These are phyloP conservation scores for Lactarius hengduanensis DNA, from an alignment of 768 basidiomycete species.

Conservation along the genomic window DNA sequence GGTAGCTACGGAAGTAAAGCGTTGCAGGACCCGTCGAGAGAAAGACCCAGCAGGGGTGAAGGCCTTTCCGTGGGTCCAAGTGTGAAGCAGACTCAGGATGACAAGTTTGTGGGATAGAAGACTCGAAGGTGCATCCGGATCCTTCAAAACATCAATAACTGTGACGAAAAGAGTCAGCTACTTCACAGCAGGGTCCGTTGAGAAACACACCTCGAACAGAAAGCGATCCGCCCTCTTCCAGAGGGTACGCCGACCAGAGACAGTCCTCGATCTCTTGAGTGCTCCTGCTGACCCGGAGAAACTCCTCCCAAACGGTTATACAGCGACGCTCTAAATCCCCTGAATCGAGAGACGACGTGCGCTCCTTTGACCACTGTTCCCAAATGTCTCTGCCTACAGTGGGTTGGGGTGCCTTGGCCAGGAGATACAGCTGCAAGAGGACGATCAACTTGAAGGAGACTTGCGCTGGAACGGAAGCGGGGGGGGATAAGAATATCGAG, in stretches of 20 bases:
- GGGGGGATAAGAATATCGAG: background rate
- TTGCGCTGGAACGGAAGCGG: constrained; percentile 5
- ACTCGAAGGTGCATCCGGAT: constrained; percentile 16
- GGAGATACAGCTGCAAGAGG: constrained; percentile 30
- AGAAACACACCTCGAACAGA: constrained; percentile 32
- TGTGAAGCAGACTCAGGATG: constrained; percentile 18
- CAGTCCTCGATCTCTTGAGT: constrained; percentile 45
- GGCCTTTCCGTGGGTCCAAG: constrained; percentile 24
- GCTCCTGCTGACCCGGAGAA: constrained; percentile 42
- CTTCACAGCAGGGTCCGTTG: background rate
- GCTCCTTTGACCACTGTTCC: constrained; percentile 43
- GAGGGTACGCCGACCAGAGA: constrained; percentile 48
- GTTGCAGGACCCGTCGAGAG: constrained; percentile 21
- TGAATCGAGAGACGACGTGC: constrained; percentile 31
- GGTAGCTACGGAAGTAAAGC: constrained; percentile 42
- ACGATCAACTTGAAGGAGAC: constrained; percentile 29
- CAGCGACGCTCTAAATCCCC: constrained; percentile 39
- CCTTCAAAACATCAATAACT: constrained; percentile 25
- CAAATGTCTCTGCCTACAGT: constrained; percentile 38
- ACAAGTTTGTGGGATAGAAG: constrained; percentile 27
- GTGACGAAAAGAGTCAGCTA: background rate
- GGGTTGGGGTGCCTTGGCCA: constrained; percentile 6
- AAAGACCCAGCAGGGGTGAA: constrained; percentile 12
- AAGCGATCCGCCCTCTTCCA: constrained; percentile 31
- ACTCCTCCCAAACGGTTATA: constrained; percentile 41